phyloP scores from a whole-genome alignment of 352 stramenopile genomes.

The Globisporangium heterothallicum region DNA sequence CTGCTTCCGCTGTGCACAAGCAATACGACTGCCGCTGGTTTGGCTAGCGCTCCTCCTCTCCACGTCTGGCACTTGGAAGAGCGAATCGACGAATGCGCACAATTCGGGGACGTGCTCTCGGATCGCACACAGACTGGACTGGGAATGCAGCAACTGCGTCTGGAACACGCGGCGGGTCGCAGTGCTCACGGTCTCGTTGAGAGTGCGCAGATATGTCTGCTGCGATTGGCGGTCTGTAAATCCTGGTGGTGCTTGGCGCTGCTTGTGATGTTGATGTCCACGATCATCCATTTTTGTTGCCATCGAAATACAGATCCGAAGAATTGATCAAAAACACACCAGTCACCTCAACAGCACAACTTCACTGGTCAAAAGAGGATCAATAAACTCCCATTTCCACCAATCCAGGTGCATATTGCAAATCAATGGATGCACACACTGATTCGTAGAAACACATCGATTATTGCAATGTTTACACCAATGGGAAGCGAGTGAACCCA shows the following conservation, averaged over 20 bases:
- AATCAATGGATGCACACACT: no score
- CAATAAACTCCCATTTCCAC: neutral
- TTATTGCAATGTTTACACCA: neutral
- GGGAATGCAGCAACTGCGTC: conserved; percentile 24
- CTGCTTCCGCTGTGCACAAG: neutral
- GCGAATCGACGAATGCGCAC: conserved; percentile 26
- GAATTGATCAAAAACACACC: no score
- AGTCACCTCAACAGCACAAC: no score
- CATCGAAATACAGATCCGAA: no score
- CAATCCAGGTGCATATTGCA: no score
- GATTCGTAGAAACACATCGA: no score
- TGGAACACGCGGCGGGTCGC: conserved; percentile 46
- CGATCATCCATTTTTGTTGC: no score
- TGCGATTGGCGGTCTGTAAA: conserved; percentile 5
- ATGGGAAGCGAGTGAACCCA: neutral
- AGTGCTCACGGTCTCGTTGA: conserved; percentile 43
- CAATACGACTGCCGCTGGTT: no score
- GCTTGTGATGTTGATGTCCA: no score
- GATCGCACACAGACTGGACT: conserved; percentile 23
- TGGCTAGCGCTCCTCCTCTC: neutral
- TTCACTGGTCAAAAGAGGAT: no score
- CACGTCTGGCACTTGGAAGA: conserved; percentile 8
- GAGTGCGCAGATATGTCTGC: conserved; percentile 2
- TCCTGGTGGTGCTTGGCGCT: no score
- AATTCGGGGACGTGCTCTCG: conserved; percentile 37